A percentile compares a stretch with the other conserved stretches of the same genome.
Conservation (phyloP, 1,284 basidiomycete species). For the Albatrellus sp. region DNA sequence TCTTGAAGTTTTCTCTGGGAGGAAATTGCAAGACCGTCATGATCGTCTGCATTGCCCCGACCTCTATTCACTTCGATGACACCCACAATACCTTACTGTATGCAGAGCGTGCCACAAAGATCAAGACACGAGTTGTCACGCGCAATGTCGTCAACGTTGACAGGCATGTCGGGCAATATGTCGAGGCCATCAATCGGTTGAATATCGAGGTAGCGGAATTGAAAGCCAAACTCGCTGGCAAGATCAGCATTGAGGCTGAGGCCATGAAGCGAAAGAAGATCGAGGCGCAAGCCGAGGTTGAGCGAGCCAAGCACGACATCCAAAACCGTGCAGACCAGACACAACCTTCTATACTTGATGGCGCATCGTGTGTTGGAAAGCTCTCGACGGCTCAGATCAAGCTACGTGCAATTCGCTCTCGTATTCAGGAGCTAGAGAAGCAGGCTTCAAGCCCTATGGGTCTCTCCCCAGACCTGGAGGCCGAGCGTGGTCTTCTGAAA, state of each 20-base stretch:
- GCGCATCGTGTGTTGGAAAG: slow-evolving; percentile 65
- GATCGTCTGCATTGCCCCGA: slow-evolving; percentile 94
- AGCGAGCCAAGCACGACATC: slow-evolving; percentile 60
- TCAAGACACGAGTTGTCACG: slow-evolving; percentile 89
- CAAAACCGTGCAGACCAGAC: slow-evolving; percentile 57
- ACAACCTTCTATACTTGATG: slow-evolving; percentile 59
- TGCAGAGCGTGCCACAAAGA: slow-evolving; percentile 92
- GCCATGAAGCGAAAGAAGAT: slow-evolving; percentile 49
- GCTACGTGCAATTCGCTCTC: slow-evolving; percentile 48
- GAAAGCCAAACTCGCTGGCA: slow-evolving; percentile 72
- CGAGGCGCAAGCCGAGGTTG: slow-evolving; percentile 58
- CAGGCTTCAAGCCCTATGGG: slow-evolving; percentile 24
- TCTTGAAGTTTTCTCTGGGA: slow-evolving; percentile 92
- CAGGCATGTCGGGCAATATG: slow-evolving; percentile 86
- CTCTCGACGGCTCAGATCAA: slow-evolving; percentile 68
- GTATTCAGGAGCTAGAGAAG: slow-evolving; percentile 55
- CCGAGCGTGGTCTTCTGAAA: slow-evolving; percentile 62
- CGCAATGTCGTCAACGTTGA: slow-evolving; percentile 90
- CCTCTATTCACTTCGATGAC: slow-evolving; percentile 91
- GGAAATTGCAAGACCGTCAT: slow-evolving; percentile 98
- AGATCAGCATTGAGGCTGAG: slow-evolving; percentile 48
- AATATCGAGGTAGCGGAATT: slow-evolving; percentile 78
- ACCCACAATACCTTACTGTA: slow-evolving; percentile 95
- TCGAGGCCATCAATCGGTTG: slow-evolving; percentile 85
- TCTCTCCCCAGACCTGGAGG: slow-evolving; percentile 49